Conservation (phyloP, 805 yeast species). For the Hanseniaspora osmophila region DNA sequence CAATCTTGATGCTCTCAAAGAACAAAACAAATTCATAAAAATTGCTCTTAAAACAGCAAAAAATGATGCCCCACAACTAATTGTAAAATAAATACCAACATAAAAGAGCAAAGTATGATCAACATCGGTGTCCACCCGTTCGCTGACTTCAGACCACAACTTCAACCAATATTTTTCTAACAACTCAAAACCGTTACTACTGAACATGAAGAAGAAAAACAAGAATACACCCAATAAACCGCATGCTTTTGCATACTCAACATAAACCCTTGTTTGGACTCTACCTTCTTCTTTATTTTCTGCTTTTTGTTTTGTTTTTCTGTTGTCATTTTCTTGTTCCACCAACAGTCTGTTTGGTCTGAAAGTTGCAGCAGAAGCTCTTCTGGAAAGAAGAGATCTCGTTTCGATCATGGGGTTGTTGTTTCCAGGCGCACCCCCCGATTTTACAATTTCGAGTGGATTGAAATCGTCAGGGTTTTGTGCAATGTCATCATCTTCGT, state of each 20-base stretch:
- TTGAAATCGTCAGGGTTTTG: neutral
- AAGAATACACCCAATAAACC: slow-evolving; percentile 34
- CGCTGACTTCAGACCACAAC: slow-evolving; percentile 47
- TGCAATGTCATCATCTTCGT: neutral
- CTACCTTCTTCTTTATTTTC: slow-evolving; percentile 48
- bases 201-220: slow-evolving; percentile 24
- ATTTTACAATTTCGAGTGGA: neutral
- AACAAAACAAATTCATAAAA: slow-evolving; percentile 37
- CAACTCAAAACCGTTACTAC: slow-evolving; percentile 24
- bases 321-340: slow-evolving; percentile 15
- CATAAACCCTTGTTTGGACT: slow-evolving; percentile 40
- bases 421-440: neutral
- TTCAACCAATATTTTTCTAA: slow-evolving; percentile 51
- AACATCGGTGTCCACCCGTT: slow-evolving; percentile 22
- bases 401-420: slow-evolving; percentile 1
- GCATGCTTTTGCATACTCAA: slow-evolving; percentile 46
- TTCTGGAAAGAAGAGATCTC: slow-evolving; percentile 22
- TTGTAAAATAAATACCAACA: slow-evolving; percentile 38
- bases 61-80: slow-evolving; percentile 40
- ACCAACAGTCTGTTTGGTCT: slow-evolving; percentile 25
- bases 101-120: slow-evolving; percentile 32
- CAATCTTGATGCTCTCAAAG: slow-evolving; percentile 40
- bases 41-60: slow-evolving; percentile 33
- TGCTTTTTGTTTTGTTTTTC: slow-evolving; percentile 31
- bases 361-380: slow-evolving; percentile 55